Percentiles rank a stretch among this genome's conserved stretches.
Conservation (phyloP, 495 filamentous ascomycete species). For the Daldinia concentrica region DNA sequence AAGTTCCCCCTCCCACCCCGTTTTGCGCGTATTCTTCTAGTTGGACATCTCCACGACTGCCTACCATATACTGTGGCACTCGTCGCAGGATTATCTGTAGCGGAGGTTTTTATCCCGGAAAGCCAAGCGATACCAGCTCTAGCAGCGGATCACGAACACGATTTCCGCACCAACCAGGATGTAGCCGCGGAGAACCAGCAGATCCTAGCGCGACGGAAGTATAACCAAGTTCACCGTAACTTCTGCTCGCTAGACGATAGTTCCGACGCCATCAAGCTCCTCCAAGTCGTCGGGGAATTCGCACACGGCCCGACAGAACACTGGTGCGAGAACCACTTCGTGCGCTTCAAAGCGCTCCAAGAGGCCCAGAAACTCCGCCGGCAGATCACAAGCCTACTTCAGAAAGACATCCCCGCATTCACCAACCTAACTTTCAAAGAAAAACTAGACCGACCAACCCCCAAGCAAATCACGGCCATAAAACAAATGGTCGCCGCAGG, state of each 20-base stretch:
- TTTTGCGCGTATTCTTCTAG: slow-evolving; percentile 87
- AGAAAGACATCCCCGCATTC: slow-evolving; percentile 75
- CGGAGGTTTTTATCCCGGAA: slow-evolving; percentile 87
- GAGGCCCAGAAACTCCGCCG: slow-evolving; percentile 83
- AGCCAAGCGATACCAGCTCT: slow-evolving; percentile 72
- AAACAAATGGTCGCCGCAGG: slow-evolving; percentile 92
- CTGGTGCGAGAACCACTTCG: slow-evolving; percentile 84
- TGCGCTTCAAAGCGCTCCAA: slow-evolving; percentile 82
- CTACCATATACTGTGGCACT: slow-evolving; percentile 88
- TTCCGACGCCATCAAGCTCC: slow-evolving; percentile 88
- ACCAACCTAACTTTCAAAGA: slow-evolving; percentile 65
- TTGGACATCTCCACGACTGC: slow-evolving; percentile 85
- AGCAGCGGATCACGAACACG: slow-evolving; percentile 52
- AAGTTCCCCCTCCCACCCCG: slow-evolving; percentile 89
- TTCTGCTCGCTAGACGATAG: slow-evolving; percentile 83
- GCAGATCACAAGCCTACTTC: slow-evolving; percentile 84
- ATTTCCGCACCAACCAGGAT: slow-evolving; percentile 70
- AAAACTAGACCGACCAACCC: slow-evolving; percentile 72
- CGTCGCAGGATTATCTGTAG: slow-evolving; percentile 86
- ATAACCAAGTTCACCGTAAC: slow-evolving; percentile 76
- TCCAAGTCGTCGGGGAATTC: slow-evolving; percentile 87
- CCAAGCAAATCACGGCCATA: slow-evolving; percentile 79
- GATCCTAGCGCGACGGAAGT: slow-evolving; percentile 71
- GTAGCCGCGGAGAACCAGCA: slow-evolving; percentile 73
- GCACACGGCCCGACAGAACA: slow-evolving; percentile 69